Evolutionary conservation across 192 early-diverging fungal genomes (phyloP).

Genomic region (Coemansia sp.): DNA sequence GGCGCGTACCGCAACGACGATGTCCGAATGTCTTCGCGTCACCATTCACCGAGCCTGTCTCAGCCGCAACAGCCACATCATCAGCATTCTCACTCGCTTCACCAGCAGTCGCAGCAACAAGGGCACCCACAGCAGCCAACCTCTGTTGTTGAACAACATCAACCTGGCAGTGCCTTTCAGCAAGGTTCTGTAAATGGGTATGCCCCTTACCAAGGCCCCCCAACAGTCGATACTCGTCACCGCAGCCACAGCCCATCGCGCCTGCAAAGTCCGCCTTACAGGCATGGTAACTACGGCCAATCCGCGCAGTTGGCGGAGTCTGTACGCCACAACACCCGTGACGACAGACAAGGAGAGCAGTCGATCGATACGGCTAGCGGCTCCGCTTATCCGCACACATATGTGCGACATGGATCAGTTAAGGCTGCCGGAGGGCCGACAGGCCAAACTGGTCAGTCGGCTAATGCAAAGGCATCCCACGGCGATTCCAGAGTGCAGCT

Average conservation of each 20-base stretch:
- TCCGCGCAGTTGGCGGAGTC: constrained; percentile 1
- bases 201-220: constrained; percentile 13
- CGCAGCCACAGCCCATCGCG: constrained; percentile 37
- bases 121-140: constrained; percentile 15
- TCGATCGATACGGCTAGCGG: neutral
- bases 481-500: neutral
- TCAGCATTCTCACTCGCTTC: constrained; percentile 8
- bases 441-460: neutral
- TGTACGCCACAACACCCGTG: neutral
- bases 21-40: constrained; percentile 21
- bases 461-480: neutral
- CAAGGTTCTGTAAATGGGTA: constrained; percentile 44
- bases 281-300: constrained; percentile 16
- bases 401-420: constrained; percentile 9
- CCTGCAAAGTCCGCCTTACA: constrained; percentile 19
- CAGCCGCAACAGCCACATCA: constrained; percentile 25
- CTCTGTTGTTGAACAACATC: constrained; percentile 8
- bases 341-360: constrained; percentile 10
- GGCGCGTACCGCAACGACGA: constrained; percentile 31
- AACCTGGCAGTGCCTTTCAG: constrained; percentile 23
- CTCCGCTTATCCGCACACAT: neutral
- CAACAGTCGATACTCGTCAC: constrained; percentile 2
- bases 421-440: neutral
- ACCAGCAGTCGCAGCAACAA: constrained; percentile 8
- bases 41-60: constrained; percentile 30